A percentile compares a stretch with the other conserved stretches of the same genome.
phyloP scores from a whole-genome alignment of 2,329 filamentous ascomycete species.

The Stagonosporopsis chrysanthemi region DNA sequence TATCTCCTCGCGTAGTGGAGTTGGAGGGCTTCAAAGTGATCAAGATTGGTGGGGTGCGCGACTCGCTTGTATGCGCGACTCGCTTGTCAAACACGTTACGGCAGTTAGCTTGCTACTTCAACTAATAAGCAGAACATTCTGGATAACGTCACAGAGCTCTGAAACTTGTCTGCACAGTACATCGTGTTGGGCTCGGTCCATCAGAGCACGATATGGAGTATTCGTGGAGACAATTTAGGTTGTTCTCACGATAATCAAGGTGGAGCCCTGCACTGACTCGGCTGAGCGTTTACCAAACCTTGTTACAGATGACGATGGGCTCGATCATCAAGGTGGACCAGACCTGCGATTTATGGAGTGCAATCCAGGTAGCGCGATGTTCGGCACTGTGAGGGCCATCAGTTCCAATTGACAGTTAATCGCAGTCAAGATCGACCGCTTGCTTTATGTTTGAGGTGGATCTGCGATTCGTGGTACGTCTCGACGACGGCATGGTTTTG shows the following conservation, averaged over 20 bases:
- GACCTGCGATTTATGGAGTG: background rate
- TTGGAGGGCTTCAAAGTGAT: too few relatives aligned
- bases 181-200: background rate
- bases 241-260: background rate
- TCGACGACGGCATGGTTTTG: background rate
- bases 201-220: background rate
- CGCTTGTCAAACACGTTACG: too few relatives aligned
- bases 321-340: background rate
- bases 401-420: constrained; percentile 1
- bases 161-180: background rate
- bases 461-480: background rate
- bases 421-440: background rate
- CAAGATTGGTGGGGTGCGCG: too few relatives aligned
- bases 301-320: constrained; percentile 1
- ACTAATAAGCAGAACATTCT: background rate
- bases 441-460: background rate
- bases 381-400: background rate
- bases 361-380: background rate
- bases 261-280: background rate
- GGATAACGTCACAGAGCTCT: background rate
- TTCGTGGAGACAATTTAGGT: background rate
- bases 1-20: too few relatives aligned
- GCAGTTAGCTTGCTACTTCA: background rate
- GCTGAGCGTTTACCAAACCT: background rate
- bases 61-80: too few relatives aligned